Conservation (phyloP, 139 green algal genomes). For the Dunaliella primolecta region DNA sequence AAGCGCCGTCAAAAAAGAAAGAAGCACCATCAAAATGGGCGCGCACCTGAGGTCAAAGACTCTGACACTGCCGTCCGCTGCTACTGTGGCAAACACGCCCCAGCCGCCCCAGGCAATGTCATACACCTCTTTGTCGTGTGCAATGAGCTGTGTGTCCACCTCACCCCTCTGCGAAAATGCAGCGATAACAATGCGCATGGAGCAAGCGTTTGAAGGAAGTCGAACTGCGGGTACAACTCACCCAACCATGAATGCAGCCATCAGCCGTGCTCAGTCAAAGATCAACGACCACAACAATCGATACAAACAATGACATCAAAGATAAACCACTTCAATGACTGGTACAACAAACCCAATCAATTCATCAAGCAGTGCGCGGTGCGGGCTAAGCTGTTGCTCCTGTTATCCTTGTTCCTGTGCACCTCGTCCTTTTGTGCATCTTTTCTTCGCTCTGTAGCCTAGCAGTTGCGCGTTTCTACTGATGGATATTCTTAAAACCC, state of each 20-base stretch:
- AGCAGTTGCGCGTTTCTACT: too few species aligned
- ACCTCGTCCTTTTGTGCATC: too few species aligned
- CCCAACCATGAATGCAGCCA: background rate
- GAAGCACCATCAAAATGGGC: too few species aligned
- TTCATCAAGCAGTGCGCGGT: too few species aligned
- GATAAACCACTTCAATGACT: background rate
- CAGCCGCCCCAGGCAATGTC: slow-evolving; percentile 95
- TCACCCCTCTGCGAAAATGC: slow-evolving; percentile 54
- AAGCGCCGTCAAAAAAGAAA: too few species aligned
- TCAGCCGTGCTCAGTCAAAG: background rate
- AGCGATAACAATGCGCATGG: background rate
- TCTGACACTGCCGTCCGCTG: slow-evolving; percentile 89
- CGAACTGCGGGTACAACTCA: background rate
- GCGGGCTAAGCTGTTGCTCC: too few species aligned
- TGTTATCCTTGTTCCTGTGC: too few species aligned
- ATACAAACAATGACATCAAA: background rate
- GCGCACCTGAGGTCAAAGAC: slow-evolving; percentile 92
- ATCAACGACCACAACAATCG: background rate
- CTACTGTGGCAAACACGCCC: slow-evolving; percentile 94
- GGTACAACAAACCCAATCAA: too few species aligned
- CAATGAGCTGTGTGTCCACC: slow-evolving; percentile 92
- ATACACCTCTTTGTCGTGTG: slow-evolving; percentile 95
- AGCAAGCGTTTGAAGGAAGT: background rate
- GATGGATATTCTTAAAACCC: too few species aligned
- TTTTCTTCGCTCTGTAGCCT: too few species aligned